These are phyloP conservation scores for Populus euphratica DNA, from an alignment of 345 rosid genomes.

Conservation along the genomic window DNA sequence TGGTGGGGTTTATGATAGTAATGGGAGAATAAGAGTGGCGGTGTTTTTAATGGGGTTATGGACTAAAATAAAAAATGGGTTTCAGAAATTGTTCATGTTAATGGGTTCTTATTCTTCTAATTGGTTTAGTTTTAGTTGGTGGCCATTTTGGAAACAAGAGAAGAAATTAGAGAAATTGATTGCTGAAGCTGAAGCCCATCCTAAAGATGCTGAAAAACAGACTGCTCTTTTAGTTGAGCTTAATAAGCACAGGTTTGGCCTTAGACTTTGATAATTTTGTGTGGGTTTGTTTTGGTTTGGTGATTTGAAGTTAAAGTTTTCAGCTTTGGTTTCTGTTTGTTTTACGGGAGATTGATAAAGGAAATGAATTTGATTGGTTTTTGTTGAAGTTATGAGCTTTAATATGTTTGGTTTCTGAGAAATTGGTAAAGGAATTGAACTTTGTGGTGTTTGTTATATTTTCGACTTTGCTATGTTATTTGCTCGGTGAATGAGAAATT, in stretches of 20 bases:
- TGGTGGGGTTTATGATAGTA: conserved; percentile 57
- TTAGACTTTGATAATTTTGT: background rate
- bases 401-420: background rate
- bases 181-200: conserved; percentile 82
- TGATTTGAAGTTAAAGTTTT: background rate
- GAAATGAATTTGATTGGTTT: background rate
- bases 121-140: conserved; percentile 55
- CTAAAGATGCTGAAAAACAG: conserved; percentile 66
- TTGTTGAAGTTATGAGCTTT: background rate
- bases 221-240: conserved; percentile 74
- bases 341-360: background rate
- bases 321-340: background rate
- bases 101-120: conserved; percentile 24
- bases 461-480: background rate
- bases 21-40: conserved; percentile 25
- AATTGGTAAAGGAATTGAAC: background rate
- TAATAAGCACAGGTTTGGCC: conserved; percentile 69
- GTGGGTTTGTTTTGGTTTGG: background rate
- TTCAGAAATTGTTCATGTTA: conserved; percentile 41
- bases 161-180: conserved; percentile 64
- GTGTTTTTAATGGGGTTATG: conserved; percentile 63
- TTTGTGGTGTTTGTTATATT: background rate
- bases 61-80: conserved; percentile 44
- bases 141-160: conserved; percentile 75
- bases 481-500: background rate